phyloP scores from a whole-genome alignment of 306 rosid species.

The Prunus salicina region DNA sequence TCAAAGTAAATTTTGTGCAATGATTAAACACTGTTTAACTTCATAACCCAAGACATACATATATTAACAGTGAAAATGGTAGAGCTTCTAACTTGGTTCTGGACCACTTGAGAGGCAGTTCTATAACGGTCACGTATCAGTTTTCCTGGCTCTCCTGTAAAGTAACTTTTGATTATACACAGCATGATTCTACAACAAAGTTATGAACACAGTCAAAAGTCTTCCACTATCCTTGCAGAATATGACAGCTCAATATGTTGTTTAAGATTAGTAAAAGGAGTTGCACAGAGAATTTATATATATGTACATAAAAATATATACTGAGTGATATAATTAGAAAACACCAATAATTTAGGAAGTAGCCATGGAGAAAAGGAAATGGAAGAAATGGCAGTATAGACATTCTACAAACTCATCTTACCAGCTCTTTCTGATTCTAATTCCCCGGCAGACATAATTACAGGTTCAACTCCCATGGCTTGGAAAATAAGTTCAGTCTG shows the following conservation, averaged over 20 bases:
- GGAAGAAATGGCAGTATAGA: neutral
- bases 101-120: conserved; percentile 97
- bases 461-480: conserved; percentile 91
- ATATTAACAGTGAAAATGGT: conserved; percentile 54
- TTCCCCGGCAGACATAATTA: conserved; percentile 97
- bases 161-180: neutral
- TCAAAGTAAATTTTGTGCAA: neutral
- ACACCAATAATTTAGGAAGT: neutral
- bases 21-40: conserved; percentile 28
- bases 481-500: conserved; percentile 97
- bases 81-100: conserved; percentile 96
- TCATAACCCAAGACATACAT: conserved; percentile 59
- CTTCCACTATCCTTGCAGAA: neutral
- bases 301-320: neutral
- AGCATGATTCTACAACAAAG: neutral
- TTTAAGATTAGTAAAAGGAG: neutral
- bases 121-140: conserved; percentile 92
- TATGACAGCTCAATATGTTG: neutral
- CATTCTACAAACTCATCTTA: conserved; percentile 41
- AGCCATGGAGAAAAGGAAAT: neutral
- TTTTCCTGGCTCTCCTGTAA: conserved; percentile 89
- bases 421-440: conserved; percentile 97
- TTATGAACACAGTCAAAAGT: neutral
- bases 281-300: neutral
- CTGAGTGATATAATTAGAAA: neutral